Base-by-base conservation (phyloP, 202 grass and related monocot genomes). In the Setaria italica region DNA sequence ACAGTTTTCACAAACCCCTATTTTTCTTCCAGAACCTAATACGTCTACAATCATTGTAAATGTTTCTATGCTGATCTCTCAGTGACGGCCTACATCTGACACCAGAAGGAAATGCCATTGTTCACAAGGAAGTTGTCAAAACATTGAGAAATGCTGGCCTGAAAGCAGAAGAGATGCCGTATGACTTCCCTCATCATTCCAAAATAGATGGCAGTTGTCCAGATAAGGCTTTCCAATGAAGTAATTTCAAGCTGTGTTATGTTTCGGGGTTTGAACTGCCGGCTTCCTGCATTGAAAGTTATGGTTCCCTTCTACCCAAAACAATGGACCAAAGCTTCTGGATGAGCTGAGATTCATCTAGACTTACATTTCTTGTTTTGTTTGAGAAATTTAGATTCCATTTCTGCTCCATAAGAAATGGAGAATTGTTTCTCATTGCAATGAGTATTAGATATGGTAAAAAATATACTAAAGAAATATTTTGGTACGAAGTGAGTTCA, bases 21-120 rank as follows among this genome's bases (percentile, higher is more conserved):
- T 43, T 72, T 73, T 65, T 49, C 3, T 70, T 68, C 43, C 14
- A 34, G 4, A 68, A 55, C 7, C 17, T 66, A 56, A 21, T 25
- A 59, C 15, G 1, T 39, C 1, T 7, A 29, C 67, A 37, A 62
- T 21, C 5, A 53, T 35, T 55, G 39, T 10, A 50, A 70, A 19
- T 35, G 62, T 42, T 78, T 80, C 30, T 56, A 34, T 81, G 69
- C 80, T 17, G 19, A 67, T 82, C 63, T 87, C 70, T 0, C 77
- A 98, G 95, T 51, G 91, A 94, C 35, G 93, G 93, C 37, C 84
- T 95, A 58, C 93, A 98, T 65, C 80, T 98, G 71, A 98, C 93
- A 73, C 80, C 70, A 35, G 91, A 94, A 90, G 91, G 95, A 80
- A 95, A 98, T 54, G 60, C 74, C 30, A 70, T 98, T 72, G 91